Base-by-base conservation (phyloP, 306 rosid genomes). In the Begonia fuchsioides region DNA sequence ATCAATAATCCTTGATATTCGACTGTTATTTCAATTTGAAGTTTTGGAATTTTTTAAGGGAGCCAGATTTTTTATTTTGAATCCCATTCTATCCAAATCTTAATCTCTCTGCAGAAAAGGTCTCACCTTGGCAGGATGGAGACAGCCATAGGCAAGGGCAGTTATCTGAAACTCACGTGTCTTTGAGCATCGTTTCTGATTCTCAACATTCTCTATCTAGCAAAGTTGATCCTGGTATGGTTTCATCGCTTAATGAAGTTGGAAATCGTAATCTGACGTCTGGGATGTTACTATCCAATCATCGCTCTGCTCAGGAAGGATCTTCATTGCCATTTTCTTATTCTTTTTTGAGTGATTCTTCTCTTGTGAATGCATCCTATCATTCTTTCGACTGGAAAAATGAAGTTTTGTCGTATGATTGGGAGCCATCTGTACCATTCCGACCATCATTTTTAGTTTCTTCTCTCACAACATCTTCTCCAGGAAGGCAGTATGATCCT, bases 341-440 rank as follows among this genome's bases (percentile, higher is more conserved):
- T 59, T 71, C 82, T 64, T 51, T 60, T 55, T 52, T 65, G 14
- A 54, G 39, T 51, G 55, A 72, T 32, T 56, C 65, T 10, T 68
- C 76, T 41, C 51, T 43, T 45, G 74, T 66, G 43, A 61, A 60
- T 41, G 61, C 57, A 57, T 47, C 68, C 39, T 50, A 51, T 49
- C 61, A 12, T 54, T 51, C 74, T 55, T 39, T 65, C 47, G 75
- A 73, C 55, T 61, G 54, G 68, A 75, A 63, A 69, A 46, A 54
- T 20, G 75, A 65, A 65, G 43, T 64, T 49, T 17, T 67, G 65
- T 78, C 75, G 19, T 51, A 70, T 55, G 79, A 77, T 65, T 90
- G 98, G 98, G 94, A 82, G 64, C 95, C 98, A 51, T 90, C 95
- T 58, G 62, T 74, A 52, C 98, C 98, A 40, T 85, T 90, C 69